phyloP scores from a whole-genome alignment of 2,329 filamentous ascomycete species.

The Exserohilum rostratum region DNA sequence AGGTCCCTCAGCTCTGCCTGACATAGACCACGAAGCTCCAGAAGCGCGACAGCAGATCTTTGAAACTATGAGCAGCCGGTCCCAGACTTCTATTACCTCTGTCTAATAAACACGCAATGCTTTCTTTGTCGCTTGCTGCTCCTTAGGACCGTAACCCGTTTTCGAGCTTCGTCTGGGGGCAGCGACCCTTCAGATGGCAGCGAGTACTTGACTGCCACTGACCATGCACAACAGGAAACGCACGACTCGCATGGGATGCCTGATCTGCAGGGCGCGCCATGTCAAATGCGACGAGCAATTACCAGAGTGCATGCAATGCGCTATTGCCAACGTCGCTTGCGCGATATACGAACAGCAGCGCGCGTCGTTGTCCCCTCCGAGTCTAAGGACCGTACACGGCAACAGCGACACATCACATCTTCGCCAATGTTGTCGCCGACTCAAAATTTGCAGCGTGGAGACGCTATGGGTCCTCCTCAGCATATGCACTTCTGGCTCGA shows the following conservation, averaged over 20 bases:
- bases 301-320: background rate
- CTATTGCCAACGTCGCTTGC: background rate
- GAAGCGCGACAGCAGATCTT: background rate
- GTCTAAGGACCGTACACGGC: background rate
- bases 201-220: background rate
- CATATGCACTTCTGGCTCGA: background rate
- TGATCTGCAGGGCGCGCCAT: background rate
- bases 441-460: background rate
- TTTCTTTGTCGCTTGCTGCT: background rate
- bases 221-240: background rate
- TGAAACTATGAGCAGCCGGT: background rate
- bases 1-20: too few relatives aligned
- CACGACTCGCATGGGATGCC: background rate
- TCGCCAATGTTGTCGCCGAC: background rate
- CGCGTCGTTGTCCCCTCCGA: background rate
- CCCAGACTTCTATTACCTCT: background rate
- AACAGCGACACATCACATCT: background rate
- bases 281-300: background rate
- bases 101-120: background rate
- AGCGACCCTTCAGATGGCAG: background rate
- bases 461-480: background rate
- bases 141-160: background rate
- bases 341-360: background rate
- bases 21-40: too few relatives aligned
- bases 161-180: background rate